Base-by-base conservation (phyloP, 1,139 yeast species). In the Lodderomyces pseudojiufengensis region DNA sequence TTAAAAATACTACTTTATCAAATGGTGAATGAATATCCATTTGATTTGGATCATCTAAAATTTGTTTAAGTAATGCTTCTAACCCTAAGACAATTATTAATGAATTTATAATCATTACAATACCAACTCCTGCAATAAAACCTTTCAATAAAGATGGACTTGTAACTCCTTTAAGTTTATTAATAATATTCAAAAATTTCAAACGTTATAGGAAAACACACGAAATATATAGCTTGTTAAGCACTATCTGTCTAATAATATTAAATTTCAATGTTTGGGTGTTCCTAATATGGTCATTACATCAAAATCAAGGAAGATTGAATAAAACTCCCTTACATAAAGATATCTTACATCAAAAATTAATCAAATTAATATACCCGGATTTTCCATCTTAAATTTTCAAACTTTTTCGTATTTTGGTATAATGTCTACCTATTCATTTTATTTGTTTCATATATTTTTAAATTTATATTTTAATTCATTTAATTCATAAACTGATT, bases 121-220 rank as follows among this genome's bases (percentile, higher is more conserved):
- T 54, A 9, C 97, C 97, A n/a, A 92, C 95, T 0, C 95, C 95
- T 31, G 92, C 76, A 28, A 92, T 85, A 55, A 92, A 92, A 0
- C 97, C 97, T 47, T 94, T 74, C 23, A 92, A 65, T 27, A 92
- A 65, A 0, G 95, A 82, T 9, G 87, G 83, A 41, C 94, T 82
- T 20, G 9, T 28, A 21, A 28, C 24, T 15, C 31, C 31, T 14
- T 7, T 28, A 9, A 20, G 24, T 11, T 14, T 28, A 2, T 18
- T 20, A 11, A 10, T 21, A 2, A 20, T 28, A 16, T 12, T 11
- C 31, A 28, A 28, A 16, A 23, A 28, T 11, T 21, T 20, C 22
- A 28, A 28, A 21, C 10, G 24, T 16, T 11, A 24, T 11, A 28
- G 20, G 8, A 28, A 21, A 10, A 18, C 20, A 18, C 23, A 28